Conservation (phyloP, 192 early-diverging fungal genomes). For the Dissophora globulifera region DNA sequence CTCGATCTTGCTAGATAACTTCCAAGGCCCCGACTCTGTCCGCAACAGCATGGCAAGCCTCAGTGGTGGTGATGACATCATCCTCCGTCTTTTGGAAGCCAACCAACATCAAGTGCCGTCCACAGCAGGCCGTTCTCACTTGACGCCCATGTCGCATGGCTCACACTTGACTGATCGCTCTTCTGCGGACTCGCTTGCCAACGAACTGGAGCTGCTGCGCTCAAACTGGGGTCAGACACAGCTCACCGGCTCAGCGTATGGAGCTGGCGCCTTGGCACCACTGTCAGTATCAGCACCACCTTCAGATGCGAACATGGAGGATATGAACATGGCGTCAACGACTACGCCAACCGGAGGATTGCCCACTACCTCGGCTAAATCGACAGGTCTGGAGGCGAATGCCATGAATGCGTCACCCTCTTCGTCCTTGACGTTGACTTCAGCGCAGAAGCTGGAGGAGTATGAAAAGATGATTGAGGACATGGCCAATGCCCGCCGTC, state of each 20-base stretch:
- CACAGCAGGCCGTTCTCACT: neutral
- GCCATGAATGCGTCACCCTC: constrained; percentile 4
- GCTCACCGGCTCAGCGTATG: constrained; percentile 5
- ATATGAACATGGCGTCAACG: neutral
- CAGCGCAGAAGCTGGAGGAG: constrained; percentile 42
- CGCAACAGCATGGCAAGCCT: constrained; percentile 46
- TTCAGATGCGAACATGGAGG: neutral
- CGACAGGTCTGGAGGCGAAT: too few relatives aligned
- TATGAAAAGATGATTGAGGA: constrained; percentile 49
- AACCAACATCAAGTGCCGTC: constrained; percentile 1
- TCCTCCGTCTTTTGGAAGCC: constrained; percentile 37
- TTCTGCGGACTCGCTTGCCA: constrained; percentile 42
- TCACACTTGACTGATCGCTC: constrained; percentile 40
- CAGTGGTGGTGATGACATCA: constrained; percentile 36
- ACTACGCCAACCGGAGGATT: neutral
- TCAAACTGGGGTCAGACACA: constrained; percentile 34
- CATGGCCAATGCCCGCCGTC: constrained; percentile 41
- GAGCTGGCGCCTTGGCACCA: neutral
- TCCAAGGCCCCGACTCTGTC: constrained; percentile 46
- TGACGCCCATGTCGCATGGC: constrained; percentile 37
- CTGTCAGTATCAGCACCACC: neutral
- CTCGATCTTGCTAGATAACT: constrained; percentile 44
- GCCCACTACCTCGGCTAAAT: too few relatives aligned
- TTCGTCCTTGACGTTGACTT: constrained; percentile 2
- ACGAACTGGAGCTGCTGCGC: constrained; percentile 39